Conservation (phyloP, 805 yeast species). For the Ascoidea asiatica region DNA sequence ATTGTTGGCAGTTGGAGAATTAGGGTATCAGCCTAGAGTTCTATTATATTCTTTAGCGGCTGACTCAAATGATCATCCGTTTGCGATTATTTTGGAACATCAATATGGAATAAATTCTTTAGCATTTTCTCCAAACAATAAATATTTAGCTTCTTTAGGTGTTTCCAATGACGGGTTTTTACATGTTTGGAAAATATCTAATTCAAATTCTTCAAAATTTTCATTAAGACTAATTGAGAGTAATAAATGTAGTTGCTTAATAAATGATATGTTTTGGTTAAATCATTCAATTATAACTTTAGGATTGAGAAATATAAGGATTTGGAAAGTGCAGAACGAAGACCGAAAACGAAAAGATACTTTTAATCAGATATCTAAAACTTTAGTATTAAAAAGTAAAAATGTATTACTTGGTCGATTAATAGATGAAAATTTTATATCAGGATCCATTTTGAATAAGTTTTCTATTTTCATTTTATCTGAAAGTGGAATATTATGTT, state of each 20-base stretch:
- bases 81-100: conserved; percentile 46
- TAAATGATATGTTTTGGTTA: conserved; percentile 44
- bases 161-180: conserved; percentile 56
- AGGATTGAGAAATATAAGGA: conserved; percentile 48
- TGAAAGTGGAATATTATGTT: conserved; percentile 14
- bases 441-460: conserved; percentile 20
- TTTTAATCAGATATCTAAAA: conserved; percentile 12
- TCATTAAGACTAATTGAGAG: conserved; percentile 28
- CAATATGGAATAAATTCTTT: conserved; percentile 46
- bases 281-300: conserved; percentile 34
- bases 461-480: conserved; percentile 15
- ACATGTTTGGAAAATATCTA: conserved; percentile 39
- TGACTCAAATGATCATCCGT: conserved; percentile 31
- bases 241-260: conserved; percentile 49
- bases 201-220: conserved; percentile 12
- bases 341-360: conserved; percentile 17
- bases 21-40: conserved; percentile 56
- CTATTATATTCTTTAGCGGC: conserved; percentile 44
- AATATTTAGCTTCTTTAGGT: conserved; percentile 46
- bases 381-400: conserved; percentile 28
- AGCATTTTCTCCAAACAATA: conserved; percentile 46
- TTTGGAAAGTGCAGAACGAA: no score
- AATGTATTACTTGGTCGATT: conserved; percentile 40
- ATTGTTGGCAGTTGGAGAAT: conserved; percentile 55
- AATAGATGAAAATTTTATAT: conserved; percentile 36